These are phyloP conservation scores for Amylocystis lapponica DNA, from an alignment of 768 basidiomycete genomes.

Conservation along the genomic window DNA sequence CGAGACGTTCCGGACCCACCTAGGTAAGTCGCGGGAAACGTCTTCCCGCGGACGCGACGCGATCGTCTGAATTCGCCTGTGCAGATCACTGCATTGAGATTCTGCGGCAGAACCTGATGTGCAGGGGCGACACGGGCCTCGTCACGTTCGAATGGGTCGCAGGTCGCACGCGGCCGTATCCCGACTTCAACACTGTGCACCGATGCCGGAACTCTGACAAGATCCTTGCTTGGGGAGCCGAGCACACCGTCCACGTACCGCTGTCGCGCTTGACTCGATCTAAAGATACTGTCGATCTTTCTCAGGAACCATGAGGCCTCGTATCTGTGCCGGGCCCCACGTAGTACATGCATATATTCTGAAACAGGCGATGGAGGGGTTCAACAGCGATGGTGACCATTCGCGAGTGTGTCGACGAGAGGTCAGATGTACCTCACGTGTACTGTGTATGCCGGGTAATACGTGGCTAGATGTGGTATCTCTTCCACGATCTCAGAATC, in stretches of 20 bases:
- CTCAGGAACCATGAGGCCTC: no score
- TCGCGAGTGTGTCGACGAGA: no score
- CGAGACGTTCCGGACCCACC: not conserved
- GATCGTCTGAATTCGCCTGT: not conserved
- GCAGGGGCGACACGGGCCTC: not conserved
- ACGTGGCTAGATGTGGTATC: not conserved
- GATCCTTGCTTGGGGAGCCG: not conserved
- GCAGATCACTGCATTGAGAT: slow-evolving; percentile 1
- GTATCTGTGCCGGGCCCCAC: no score
- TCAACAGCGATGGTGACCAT: no score
- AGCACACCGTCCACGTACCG: not conserved
- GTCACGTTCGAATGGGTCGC: not conserved
- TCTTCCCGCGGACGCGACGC: not conserved
- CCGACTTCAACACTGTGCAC: not conserved
- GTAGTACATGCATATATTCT: no score
- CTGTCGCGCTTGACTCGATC: not conserved
- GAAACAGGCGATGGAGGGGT: no score
- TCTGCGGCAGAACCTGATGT: not conserved
- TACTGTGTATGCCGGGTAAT: not conserved
- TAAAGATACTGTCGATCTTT: not conserved
- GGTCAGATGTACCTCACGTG: not conserved
- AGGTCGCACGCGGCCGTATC: not conserved
- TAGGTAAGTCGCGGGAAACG: not conserved
- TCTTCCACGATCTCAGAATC: not conserved
- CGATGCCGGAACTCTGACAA: not conserved